A percentile compares a stretch with the other conserved stretches of the same genome.
phyloP scores from a whole-genome alignment of 768 basidiomycete genomes.

The Exsudoporus frostii region DNA sequence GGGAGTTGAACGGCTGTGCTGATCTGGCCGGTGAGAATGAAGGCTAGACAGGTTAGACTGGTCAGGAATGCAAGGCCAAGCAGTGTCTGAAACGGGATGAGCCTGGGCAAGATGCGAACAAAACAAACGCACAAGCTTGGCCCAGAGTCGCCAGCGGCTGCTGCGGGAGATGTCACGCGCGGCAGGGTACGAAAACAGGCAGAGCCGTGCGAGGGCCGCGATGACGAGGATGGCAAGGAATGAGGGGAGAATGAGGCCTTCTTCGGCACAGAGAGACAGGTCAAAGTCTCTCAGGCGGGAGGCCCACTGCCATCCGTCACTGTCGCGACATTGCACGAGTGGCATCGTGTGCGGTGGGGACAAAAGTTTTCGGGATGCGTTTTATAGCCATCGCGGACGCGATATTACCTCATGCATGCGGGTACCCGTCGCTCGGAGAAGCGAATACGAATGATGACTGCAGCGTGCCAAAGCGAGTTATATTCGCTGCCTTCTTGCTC shows the following conservation, averaged over 20 bases:
- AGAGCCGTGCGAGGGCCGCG: conserved; percentile 38
- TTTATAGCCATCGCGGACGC: too few species aligned
- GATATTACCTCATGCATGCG: too few species aligned
- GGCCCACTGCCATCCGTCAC: conserved; percentile 63
- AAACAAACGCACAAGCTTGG: conserved; percentile 61
- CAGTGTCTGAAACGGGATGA: conserved; percentile 37
- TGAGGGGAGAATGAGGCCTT: conserved; percentile 59
- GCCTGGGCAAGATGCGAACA: neutral
- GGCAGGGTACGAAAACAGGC: conserved; percentile 24
- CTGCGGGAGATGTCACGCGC: conserved; percentile 38
- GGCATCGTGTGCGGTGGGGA: conserved; percentile 29
- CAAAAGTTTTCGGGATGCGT: too few species aligned
- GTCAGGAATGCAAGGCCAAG: conserved; percentile 44
- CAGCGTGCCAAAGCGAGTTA: too few species aligned
- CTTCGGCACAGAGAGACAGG: conserved; percentile 77
- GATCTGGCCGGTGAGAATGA: conserved; percentile 39
- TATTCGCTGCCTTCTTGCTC: too few species aligned
- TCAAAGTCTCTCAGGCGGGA: conserved; percentile 68
- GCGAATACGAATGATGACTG: too few species aligned
- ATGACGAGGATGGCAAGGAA: conserved; percentile 48
- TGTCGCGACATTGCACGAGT: conserved; percentile 42
- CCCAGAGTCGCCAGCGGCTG: conserved; percentile 51
- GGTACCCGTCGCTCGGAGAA: too few species aligned
- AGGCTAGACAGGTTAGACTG: conserved; percentile 43
- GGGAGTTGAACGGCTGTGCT: conserved; percentile 40